Conservation (phyloP, 352 stramenopile genomes). For the Pythium guiyangense region DNA sequence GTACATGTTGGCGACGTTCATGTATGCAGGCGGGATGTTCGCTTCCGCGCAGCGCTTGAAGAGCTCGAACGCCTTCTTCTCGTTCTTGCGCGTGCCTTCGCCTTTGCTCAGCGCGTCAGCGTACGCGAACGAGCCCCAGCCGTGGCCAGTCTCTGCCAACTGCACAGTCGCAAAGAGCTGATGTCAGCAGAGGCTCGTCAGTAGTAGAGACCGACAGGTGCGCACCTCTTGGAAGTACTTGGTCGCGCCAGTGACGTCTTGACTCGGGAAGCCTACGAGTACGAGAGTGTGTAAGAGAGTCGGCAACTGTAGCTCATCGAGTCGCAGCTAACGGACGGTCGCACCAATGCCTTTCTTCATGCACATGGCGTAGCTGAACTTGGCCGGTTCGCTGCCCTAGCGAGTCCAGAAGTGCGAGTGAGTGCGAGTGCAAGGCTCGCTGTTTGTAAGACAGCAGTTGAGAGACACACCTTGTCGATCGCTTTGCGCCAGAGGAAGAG, state of each 20-base stretch:
- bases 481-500: constrained; percentile 76
- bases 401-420: background rate
- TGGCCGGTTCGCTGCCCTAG: constrained; percentile 72
- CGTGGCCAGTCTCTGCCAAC: constrained; percentile 54
- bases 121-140: constrained; percentile 79
- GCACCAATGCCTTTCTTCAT: constrained; percentile 75
- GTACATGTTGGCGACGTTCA: constrained; percentile 86
- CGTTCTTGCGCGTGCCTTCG: constrained; percentile 68
- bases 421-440: background rate
- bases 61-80: constrained; percentile 76
- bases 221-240: constrained; percentile 74
- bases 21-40: constrained; percentile 63
- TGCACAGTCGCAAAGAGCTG: constrained; percentile 12
- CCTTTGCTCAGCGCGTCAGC: constrained; percentile 70
- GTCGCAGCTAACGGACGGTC: background rate
- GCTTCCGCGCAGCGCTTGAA: constrained; percentile 62
- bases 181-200: background rate
- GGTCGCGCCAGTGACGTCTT: constrained; percentile 41
- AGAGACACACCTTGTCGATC: constrained; percentile 54
- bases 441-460: background rate
- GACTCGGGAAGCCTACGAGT: constrained; percentile 39
- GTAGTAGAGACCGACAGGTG: background rate
- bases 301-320: too few species aligned
- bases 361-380: constrained; percentile 82
- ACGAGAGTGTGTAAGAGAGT: too few species aligned